Conservation (phyloP, 768 basidiomycete genomes). For the Psilocybe cubensis region DNA sequence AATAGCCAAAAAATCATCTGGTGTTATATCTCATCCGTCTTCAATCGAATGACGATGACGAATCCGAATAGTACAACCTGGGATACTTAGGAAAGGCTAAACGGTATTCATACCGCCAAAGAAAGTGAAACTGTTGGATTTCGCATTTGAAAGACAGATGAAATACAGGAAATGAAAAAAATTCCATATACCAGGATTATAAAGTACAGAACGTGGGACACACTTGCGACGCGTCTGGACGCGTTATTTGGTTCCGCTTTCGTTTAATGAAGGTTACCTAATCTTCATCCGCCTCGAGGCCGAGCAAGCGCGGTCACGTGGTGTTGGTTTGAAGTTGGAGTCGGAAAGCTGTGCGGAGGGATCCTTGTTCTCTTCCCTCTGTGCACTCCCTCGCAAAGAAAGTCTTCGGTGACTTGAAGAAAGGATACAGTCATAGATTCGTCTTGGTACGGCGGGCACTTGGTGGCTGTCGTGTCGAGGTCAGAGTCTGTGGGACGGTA, state of each 20-base stretch:
- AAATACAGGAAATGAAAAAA: too few relatives aligned
- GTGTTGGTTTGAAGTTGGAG: background rate
- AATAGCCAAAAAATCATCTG: too few relatives aligned
- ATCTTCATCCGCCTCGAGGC: slow-evolving; percentile 1
- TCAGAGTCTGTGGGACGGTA: background rate
- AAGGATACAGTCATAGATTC: background rate
- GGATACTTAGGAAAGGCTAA: too few relatives aligned
- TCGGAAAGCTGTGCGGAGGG: background rate
- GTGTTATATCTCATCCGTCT: too few relatives aligned
- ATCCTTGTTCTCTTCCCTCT: background rate
- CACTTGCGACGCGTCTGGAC: background rate
- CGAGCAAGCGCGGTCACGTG: background rate
- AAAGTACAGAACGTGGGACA: too few relatives aligned
- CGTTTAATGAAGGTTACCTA: background rate
- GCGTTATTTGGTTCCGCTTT: slow-evolving; percentile 1
- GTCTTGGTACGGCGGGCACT: background rate
- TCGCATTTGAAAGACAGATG: too few relatives aligned
- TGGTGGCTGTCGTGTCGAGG: background rate
- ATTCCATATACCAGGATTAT: too few relatives aligned
- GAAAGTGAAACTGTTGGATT: too few relatives aligned
- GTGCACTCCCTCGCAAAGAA: background rate
- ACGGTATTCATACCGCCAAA: too few relatives aligned
- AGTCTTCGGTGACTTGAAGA: background rate
- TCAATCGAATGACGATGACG: too few relatives aligned
- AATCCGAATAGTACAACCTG: too few relatives aligned